phyloP scores from a whole-genome alignment of 1,139 yeast genomes.

The Blastobotrys serpentis region DNA sequence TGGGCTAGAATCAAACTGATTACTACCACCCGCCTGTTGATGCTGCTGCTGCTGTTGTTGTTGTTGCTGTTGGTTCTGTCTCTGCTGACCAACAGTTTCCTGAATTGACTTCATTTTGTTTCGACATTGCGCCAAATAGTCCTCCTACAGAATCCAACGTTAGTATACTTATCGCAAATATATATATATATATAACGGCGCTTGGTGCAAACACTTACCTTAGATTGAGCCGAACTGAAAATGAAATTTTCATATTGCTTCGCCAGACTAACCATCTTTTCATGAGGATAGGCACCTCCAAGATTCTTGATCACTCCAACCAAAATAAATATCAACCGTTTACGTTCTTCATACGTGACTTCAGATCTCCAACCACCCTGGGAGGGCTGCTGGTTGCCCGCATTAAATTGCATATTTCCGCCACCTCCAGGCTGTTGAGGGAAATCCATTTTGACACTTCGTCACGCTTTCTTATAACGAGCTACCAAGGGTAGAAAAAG shows the following conservation, averaged over 20 bases:
- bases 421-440: slow-evolving; percentile 13
- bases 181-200: not conserved
- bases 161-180: slow-evolving; percentile 7
- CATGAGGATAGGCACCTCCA: slow-evolving; percentile 32
- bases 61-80: slow-evolving; percentile 19
- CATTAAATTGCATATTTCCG: slow-evolving; percentile 10
- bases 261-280: slow-evolving; percentile 33
- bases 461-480: no score
- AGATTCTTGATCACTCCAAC: slow-evolving; percentile 24
- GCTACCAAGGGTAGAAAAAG: no score
- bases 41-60: slow-evolving; percentile 11
- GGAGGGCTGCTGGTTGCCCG: slow-evolving; percentile 14
- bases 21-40: not conserved
- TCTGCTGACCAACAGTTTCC: slow-evolving; percentile 26
- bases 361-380: slow-evolving; percentile 27
- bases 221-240: slow-evolving; percentile 31
- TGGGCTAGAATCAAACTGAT: slow-evolving; percentile 6
- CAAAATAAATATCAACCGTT: slow-evolving; percentile 29
- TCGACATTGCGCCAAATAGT: slow-evolving; percentile 29
- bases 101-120: slow-evolving; percentile 27
- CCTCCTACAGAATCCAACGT: slow-evolving; percentile 21
- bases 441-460: slow-evolving; percentile 7
- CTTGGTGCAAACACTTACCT: slow-evolving; percentile 23
- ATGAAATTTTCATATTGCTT: slow-evolving; percentile 34
- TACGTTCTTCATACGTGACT: slow-evolving; percentile 31